These are phyloP conservation scores for Circinella minor DNA, from an alignment of 371 early-diverging fungal species.

Conservation along the genomic window DNA sequence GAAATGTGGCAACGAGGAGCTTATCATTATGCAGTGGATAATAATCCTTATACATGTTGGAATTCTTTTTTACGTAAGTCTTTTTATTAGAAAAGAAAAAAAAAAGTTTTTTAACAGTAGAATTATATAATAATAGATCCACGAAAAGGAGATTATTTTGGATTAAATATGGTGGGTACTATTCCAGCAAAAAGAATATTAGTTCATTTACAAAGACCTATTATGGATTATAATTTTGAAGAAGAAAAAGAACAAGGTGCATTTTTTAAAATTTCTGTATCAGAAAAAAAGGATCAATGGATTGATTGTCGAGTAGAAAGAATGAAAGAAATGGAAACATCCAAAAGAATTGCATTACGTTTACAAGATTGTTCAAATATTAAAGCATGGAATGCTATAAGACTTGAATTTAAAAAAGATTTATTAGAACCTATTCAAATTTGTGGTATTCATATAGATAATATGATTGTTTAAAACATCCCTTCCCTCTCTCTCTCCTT, in stretches of 20 bases:
- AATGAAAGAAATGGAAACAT: background rate
- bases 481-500: too few relatives aligned
- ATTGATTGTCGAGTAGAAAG: constrained; percentile 21
- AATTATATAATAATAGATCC: constrained; percentile 24
- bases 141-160: constrained; percentile 48
- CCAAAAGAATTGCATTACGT: constrained; percentile 16
- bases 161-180: constrained; percentile 52
- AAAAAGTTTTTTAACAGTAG: too few relatives aligned
- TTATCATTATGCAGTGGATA: constrained; percentile 65
- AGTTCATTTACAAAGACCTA: constrained; percentile 19
- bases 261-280: constrained; percentile 26
- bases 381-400: constrained; percentile 31
- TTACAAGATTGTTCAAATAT: constrained; percentile 27
- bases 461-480: constrained; percentile 35
- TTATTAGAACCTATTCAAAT: constrained; percentile 33
- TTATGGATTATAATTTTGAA: background rate
- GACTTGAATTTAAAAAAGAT: constrained; percentile 28
- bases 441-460: constrained; percentile 45
- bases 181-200: constrained; percentile 36
- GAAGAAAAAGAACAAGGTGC: constrained; percentile 10
- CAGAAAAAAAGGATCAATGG: constrained; percentile 18
- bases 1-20: constrained; percentile 46
- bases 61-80: constrained; percentile 42
- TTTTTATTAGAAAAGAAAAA: too few relatives aligned
- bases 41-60: constrained; percentile 62